Evolutionary conservation across 2,329 filamentous ascomycete genomes (phyloP).

Genomic region (Graphiopsis chlorocephala): DNA sequence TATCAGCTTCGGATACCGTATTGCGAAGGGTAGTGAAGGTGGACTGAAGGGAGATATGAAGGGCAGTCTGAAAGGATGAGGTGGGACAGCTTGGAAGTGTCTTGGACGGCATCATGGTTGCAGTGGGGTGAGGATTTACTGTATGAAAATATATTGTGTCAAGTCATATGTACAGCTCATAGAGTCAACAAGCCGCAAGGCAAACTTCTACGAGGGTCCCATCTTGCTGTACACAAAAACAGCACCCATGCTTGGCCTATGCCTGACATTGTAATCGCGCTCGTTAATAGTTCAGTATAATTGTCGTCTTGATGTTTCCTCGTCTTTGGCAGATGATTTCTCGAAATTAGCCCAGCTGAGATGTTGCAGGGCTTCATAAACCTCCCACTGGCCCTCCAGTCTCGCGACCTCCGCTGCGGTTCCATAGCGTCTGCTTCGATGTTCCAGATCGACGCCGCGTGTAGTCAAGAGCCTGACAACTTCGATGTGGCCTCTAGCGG

Average conservation of each 20-base stretch:
- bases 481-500: neutral
- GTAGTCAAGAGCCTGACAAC: neutral
- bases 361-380: too few species aligned
- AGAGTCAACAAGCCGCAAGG: neutral
- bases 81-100: neutral
- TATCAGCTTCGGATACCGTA: constrained; percentile 76
- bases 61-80: neutral
- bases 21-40: constrained; percentile 54
- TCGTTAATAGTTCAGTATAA: too few species aligned
- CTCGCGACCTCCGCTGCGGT: neutral
- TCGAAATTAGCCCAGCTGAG: too few species aligned
- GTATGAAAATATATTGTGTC: neutral
- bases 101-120: neutral
- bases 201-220: neutral
- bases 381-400: neutral
- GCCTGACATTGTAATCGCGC: too few species aligned
- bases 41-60: constrained; percentile 38
- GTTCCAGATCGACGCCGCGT: neutral
- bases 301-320: too few species aligned
- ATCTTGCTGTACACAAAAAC: too few species aligned
- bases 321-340: too few species aligned
- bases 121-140: neutral
- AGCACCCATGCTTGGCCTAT: too few species aligned
- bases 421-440: neutral
- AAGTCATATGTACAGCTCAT: neutral